Evolutionary conservation across 2,329 filamentous ascomycete genomes (phyloP).

Genomic region (Alternaria hordeiaustralica): DNA sequence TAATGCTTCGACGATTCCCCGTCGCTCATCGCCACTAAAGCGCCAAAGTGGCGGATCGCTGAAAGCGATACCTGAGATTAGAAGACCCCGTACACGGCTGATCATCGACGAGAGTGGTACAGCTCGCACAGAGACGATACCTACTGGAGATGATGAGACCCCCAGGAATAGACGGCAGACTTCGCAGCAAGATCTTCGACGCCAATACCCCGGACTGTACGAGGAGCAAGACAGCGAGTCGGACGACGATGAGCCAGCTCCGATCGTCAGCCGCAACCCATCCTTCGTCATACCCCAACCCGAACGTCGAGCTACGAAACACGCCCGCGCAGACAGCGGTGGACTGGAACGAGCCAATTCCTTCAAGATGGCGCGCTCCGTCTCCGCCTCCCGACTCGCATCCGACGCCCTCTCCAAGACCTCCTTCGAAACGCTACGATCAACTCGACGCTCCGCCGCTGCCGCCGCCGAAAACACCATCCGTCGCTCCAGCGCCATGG

Average conservation of each 20-base stretch:
- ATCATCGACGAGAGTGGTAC: constrained; percentile 57
- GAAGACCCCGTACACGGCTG: constrained; percentile 52
- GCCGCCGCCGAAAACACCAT: constrained; percentile 25
- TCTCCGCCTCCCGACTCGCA: constrained; percentile 35
- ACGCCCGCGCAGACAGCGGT: constrained; percentile 43
- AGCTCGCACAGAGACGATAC: constrained; percentile 55
- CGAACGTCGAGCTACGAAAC: constrained; percentile 43
- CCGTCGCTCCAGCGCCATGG: constrained; percentile 43
- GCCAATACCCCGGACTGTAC: constrained; percentile 55
- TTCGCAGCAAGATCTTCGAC: constrained; percentile 35
- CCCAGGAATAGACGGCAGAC: constrained; percentile 29
- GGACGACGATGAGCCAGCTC: constrained; percentile 43
- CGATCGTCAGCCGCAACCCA: constrained; percentile 42
- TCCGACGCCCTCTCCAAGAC: constrained; percentile 41
- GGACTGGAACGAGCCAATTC: constrained; percentile 37
- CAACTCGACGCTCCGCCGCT: constrained; percentile 22
- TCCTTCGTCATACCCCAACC: constrained; percentile 45
- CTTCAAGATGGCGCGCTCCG: constrained; percentile 43
- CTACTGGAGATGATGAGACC: constrained; percentile 44
- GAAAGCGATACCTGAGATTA: constrained; percentile 55
- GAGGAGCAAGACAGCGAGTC: constrained; percentile 50
- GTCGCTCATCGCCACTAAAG: constrained; percentile 57
- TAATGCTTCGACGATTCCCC: constrained; percentile 43
- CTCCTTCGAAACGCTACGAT: constrained; percentile 39
- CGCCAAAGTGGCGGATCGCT: constrained; percentile 51